phyloP scores from a whole-genome alignment of 305 asterid genomes.

The Plantago lanceolata region DNA sequence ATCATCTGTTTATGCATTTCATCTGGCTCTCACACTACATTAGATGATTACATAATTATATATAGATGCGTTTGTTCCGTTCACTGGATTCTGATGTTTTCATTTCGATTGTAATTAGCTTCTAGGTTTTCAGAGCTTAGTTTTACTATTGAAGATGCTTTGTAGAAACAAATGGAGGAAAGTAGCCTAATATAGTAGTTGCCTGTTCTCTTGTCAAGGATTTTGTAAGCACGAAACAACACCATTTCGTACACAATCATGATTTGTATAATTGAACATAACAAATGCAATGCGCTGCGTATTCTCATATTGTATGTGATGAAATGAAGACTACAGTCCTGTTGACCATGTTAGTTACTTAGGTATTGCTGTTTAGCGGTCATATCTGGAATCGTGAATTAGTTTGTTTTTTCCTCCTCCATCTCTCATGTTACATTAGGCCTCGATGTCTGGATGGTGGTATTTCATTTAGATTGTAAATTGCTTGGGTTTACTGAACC shows the following conservation, averaged over 20 bases:
- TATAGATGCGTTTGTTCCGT: background rate
- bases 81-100: too few species aligned
- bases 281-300: too few species aligned
- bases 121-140: slow-evolving; percentile 5
- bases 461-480: background rate
- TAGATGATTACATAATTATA: slow-evolving; percentile 7
- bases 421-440: background rate
- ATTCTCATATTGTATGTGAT: too few species aligned
- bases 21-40: slow-evolving; percentile 5
- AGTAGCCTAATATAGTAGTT: slow-evolving; percentile 7
- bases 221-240: too few species aligned
- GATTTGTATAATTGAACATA: too few species aligned
- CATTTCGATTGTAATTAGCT: background rate
- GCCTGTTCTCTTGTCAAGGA: background rate
- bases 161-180: slow-evolving; percentile 1
- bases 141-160: slow-evolving; percentile 1
- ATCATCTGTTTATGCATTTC: background rate
- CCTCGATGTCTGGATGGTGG: background rate
- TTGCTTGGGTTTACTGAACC: slow-evolving; percentile 10
- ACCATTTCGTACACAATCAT: background rate
- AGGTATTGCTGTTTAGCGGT: background rate
- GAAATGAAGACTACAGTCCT: too few species aligned
- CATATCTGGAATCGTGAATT: background rate
- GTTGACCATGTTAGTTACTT: background rate
- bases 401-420: background rate